phyloP scores from a whole-genome alignment of 2,329 filamentous ascomycete genomes.

The Pezicula neosporulosa region DNA sequence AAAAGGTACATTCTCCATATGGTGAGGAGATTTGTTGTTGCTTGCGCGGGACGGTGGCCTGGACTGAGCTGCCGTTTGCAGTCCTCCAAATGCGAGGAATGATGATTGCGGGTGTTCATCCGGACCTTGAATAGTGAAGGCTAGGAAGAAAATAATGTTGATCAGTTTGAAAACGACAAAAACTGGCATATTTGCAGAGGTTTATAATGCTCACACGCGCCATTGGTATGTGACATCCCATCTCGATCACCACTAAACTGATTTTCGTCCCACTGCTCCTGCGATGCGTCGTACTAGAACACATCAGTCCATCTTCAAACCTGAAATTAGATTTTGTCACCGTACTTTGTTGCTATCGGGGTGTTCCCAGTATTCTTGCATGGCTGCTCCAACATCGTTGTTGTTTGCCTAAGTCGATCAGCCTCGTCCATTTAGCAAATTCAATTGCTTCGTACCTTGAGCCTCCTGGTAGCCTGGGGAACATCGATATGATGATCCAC shows the following conservation, averaged over 20 bases:
- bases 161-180: slow-evolving; percentile 7
- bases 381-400: no score
- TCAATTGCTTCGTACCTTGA: no score
- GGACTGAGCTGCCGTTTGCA: slow-evolving; percentile 35
- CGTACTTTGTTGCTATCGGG: slow-evolving; percentile 32
- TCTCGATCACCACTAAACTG: slow-evolving; percentile 51
- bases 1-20: slow-evolving; percentile 44
- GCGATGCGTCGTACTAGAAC: slow-evolving; percentile 21
- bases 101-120: slow-evolving; percentile 33
- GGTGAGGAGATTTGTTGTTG: slow-evolving; percentile 54
- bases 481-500: no score
- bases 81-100: slow-evolving; percentile 31
- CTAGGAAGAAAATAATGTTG: slow-evolving; percentile 26
- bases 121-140: slow-evolving; percentile 54
- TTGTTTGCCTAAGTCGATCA: no score
- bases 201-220: slow-evolving; percentile 37
- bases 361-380: not conserved
- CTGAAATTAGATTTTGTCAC: not conserved
- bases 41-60: slow-evolving; percentile 57
- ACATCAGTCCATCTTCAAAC: not conserved
- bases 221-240: slow-evolving; percentile 39
- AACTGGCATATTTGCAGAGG: not conserved
- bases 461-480: no score
- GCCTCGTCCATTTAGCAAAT: no score
- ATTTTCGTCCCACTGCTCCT: slow-evolving; percentile 54